phyloP scores from a whole-genome alignment of 768 basidiomycete genomes.

The Fomitopsis pulvina region DNA sequence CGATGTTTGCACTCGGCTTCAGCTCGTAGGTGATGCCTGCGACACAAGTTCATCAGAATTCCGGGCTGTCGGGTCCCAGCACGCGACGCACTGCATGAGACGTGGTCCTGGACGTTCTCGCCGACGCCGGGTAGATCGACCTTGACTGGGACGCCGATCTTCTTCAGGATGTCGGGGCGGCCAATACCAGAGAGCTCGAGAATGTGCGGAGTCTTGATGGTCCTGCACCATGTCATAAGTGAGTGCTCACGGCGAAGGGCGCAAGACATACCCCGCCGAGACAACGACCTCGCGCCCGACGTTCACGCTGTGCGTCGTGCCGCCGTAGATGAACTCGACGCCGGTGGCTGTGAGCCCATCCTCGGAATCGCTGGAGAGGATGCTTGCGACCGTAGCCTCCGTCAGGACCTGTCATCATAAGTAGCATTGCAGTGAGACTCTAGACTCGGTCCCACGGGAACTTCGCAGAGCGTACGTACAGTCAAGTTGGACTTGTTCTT shows the following conservation, averaged over 20 bases:
- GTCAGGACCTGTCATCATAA: background rate
- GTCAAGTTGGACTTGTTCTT: background rate
- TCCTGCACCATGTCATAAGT: background rate
- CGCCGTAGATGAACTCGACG: conserved; percentile 35
- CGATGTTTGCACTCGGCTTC: background rate
- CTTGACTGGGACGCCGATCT: conserved; percentile 30
- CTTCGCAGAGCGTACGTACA: background rate
- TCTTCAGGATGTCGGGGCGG: conserved; percentile 30
- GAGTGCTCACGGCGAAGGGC: background rate
- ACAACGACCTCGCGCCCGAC: conserved; percentile 44
- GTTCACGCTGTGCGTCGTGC: conserved; percentile 25
- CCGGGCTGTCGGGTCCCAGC: background rate
- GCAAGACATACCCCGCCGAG: conserved; percentile 10
- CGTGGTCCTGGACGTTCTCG: conserved; percentile 47
- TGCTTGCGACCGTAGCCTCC: background rate
- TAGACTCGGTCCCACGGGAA: background rate
- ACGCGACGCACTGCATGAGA: conserved; percentile 7
- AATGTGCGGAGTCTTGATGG: conserved; percentile 31
- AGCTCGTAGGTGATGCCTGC: background rate
- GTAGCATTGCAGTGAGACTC: background rate
- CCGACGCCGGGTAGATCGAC: conserved; percentile 43
- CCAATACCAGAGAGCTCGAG: conserved; percentile 57
- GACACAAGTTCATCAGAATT: background rate
- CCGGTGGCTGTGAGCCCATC: conserved; percentile 34
- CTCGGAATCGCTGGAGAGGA: background rate